Evolutionary conservation across 306 rosid species (phyloP).

Genomic region (Pyrus pyrifolia): DNA sequence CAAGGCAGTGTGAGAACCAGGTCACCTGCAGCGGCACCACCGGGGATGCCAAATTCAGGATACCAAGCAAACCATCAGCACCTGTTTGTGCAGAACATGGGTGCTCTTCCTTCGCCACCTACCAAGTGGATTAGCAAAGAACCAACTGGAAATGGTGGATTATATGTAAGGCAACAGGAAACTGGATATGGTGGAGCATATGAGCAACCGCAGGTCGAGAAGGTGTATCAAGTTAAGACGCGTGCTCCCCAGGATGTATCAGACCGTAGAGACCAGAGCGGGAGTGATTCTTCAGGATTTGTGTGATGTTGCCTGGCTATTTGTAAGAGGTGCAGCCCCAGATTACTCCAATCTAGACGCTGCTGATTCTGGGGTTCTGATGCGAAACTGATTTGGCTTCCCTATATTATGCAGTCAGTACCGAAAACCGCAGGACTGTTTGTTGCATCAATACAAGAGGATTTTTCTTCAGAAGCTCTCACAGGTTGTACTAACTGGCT

Average conservation of each 20-base stretch:
- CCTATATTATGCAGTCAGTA: background rate
- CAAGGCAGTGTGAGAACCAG: slow-evolving; percentile 45
- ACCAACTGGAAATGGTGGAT: slow-evolving; percentile 40
- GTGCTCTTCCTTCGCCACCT: slow-evolving; percentile 72
- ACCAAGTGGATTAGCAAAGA: slow-evolving; percentile 69
- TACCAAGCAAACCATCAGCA: slow-evolving; percentile 26
- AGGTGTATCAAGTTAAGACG: slow-evolving; percentile 57
- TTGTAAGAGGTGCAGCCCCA: slow-evolving; percentile 6
- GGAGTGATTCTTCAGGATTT: slow-evolving; percentile 23
- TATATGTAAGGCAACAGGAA: slow-evolving; percentile 49
- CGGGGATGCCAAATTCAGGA: slow-evolving; percentile 38
- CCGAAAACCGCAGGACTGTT: background rate
- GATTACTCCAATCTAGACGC: background rate
- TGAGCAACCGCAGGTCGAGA: slow-evolving; percentile 59
- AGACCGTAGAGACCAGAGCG: slow-evolving; percentile 29
- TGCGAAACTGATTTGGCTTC: background rate
- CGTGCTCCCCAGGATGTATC: slow-evolving; percentile 39
- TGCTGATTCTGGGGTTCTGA: background rate
- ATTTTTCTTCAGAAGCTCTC: background rate
- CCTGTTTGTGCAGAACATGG: slow-evolving; percentile 38
- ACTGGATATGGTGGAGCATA: slow-evolving; percentile 33
- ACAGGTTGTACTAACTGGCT: slow-evolving; percentile 1
- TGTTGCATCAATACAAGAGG: background rate
- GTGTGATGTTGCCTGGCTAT: slow-evolving; percentile 14
- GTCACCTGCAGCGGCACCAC: slow-evolving; percentile 23